Conservation (phyloP, 441 rosid genomes). For the Breynia disticha region DNA sequence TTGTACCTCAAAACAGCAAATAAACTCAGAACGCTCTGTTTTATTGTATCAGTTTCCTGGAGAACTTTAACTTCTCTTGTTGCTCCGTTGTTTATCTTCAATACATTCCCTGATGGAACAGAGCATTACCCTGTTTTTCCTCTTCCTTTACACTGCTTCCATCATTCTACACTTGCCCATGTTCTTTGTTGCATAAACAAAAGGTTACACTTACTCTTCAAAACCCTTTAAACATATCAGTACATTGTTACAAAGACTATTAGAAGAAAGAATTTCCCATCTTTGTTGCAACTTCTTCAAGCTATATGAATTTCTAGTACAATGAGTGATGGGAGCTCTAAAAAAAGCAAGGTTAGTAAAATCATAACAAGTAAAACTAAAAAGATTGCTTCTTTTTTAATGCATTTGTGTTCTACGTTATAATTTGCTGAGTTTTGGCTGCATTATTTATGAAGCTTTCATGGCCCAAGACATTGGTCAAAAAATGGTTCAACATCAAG, state of each 20-base stretch:
- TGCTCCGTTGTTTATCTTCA: too few relatives aligned
- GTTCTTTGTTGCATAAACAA: slow-evolving; percentile 11
- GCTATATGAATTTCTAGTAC: slow-evolving; percentile 49
- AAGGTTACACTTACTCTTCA: not conserved
- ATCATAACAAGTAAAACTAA: not conserved
- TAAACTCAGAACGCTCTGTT: too few relatives aligned
- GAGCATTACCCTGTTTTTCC: slow-evolving; percentile 6
- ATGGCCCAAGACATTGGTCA: slow-evolving; percentile 94
- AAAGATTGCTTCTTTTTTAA: not conserved
- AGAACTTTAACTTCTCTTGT: too few relatives aligned
- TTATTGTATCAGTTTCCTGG: too few relatives aligned
- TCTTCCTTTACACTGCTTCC: slow-evolving; percentile 7
- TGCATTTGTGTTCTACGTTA: slow-evolving; percentile 9
- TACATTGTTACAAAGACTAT: too few relatives aligned
- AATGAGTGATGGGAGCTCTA: slow-evolving; percentile 76
- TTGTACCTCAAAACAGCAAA: too few relatives aligned
- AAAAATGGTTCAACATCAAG: slow-evolving; percentile 91
- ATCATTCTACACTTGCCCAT: slow-evolving; percentile 5
- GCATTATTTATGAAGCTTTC: slow-evolving; percentile 51
- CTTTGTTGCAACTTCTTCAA: slow-evolving; percentile 13
- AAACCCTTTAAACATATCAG: too few relatives aligned
- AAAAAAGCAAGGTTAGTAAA: slow-evolving; percentile 70
- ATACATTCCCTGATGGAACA: too few relatives aligned
- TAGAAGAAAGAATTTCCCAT: slow-evolving; percentile 1
- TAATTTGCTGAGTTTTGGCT: slow-evolving; percentile 15